Percentiles rank a stretch among this genome's conserved stretches.
phyloP scores from a whole-genome alignment of 805 yeast genomes.

The Candida multigemmis region DNA sequence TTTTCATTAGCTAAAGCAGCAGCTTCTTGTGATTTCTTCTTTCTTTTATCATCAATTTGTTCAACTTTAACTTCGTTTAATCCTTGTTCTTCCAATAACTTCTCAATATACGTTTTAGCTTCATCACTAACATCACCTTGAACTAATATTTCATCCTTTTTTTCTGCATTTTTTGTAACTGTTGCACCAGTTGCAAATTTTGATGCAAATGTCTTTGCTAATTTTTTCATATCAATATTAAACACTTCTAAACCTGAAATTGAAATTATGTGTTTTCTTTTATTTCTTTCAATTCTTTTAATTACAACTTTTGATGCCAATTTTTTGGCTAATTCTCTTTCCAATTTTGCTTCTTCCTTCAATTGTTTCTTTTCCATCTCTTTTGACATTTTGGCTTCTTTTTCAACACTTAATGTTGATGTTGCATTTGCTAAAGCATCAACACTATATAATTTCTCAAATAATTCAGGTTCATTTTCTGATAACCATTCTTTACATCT shows the following conservation, averaged over 20 bases:
- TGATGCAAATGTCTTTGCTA: slow-evolving; percentile 86
- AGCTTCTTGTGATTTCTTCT: too few species aligned
- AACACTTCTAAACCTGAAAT: slow-evolving; percentile 84
- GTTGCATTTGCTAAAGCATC: slow-evolving; percentile 49
- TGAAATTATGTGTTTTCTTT: slow-evolving; percentile 79
- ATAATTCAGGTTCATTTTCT: slow-evolving; percentile 49
- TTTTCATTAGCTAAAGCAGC: too few species aligned
- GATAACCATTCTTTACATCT: slow-evolving; percentile 81
- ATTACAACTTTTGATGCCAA: slow-evolving; percentile 73
- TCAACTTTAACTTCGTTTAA: slow-evolving; percentile 83
- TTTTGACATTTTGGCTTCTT: slow-evolving; percentile 73
- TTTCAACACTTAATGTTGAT: slow-evolving; percentile 59
- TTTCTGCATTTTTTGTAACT: slow-evolving; percentile 82
- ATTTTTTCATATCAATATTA: slow-evolving; percentile 81
- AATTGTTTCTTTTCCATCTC: slow-evolving; percentile 80
- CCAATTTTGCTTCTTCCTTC: slow-evolving; percentile 78
- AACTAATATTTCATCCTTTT: slow-evolving; percentile 82
- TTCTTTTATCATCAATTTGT: slow-evolving; percentile 73
- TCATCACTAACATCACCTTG: slow-evolving; percentile 96
- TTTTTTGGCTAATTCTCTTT: slow-evolving; percentile 72
- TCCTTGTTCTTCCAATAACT: slow-evolving; percentile 72
- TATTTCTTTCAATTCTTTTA: slow-evolving; percentile 84
- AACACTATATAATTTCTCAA: slow-evolving; percentile 49
- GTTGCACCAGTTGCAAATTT: slow-evolving; percentile 95
- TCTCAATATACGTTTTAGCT: slow-evolving; percentile 67